Conservation (phyloP, 2,329 filamentous ascomycete species). For the Zasmidium cellare region DNA sequence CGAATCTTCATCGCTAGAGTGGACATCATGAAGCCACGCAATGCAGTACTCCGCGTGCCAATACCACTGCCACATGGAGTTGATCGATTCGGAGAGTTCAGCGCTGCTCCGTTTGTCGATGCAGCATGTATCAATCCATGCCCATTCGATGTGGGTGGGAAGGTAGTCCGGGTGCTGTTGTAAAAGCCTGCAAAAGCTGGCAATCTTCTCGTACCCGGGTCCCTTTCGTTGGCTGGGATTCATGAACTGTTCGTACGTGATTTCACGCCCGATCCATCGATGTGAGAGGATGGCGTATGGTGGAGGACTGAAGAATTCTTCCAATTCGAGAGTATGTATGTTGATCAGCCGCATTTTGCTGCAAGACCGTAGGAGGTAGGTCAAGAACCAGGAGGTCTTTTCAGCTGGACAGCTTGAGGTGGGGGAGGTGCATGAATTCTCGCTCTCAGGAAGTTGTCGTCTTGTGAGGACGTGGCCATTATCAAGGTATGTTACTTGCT, state of each 20-base stretch:
- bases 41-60: slow-evolving; percentile 3
- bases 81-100: slow-evolving; percentile 19
- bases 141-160: neutral
- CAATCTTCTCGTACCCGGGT: slow-evolving; percentile 3
- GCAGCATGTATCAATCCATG: slow-evolving; percentile 23
- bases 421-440: no score
- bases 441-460: no score
- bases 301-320: neutral
- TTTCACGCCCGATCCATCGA: slow-evolving; percentile 10
- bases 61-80: slow-evolving; percentile 18
- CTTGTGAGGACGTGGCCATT: no score
- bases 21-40: slow-evolving; percentile 1
- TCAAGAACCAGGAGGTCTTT: no score
- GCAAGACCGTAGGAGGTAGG: no score
- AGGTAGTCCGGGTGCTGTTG: neutral
- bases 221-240: neutral
- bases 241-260: slow-evolving; percentile 5
- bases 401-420: no score
- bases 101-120: slow-evolving; percentile 18
- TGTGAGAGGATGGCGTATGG: slow-evolving; percentile 12
- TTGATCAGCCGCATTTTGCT: slow-evolving; percentile 4
- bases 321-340: neutral
- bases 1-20: neutral
- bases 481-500: no score
- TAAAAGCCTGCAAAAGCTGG: neutral